phyloP scores from a whole-genome alignment of 441 rosid genomes.

The Brassica hybrid region DNA sequence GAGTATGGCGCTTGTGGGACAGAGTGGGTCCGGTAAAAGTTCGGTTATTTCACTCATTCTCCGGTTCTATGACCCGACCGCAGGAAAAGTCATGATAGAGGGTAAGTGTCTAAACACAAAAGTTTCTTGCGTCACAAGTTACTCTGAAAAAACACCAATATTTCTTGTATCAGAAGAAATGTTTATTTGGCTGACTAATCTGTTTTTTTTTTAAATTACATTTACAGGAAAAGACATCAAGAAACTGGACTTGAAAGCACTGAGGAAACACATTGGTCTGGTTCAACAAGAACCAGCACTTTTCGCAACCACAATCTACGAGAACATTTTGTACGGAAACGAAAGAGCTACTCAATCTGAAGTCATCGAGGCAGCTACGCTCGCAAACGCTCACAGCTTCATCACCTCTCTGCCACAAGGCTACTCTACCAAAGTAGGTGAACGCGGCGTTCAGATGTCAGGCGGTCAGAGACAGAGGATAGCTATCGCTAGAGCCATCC shows the following conservation, averaged over 20 bases:
- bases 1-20: slow-evolving; percentile 91
- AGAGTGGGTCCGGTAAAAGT: slow-evolving; percentile 96
- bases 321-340: slow-evolving; percentile 84
- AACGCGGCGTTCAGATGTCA: slow-evolving; percentile 85
- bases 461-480: slow-evolving; percentile 94
- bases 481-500: slow-evolving; percentile 87
- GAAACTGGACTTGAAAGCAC: slow-evolving; percentile 66
- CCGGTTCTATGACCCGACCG: slow-evolving; percentile 82
- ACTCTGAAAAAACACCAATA: neutral
- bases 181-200: neutral
- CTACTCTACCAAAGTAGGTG: slow-evolving; percentile 81
- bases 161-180: slow-evolving; percentile 19
- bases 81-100: slow-evolving; percentile 81
- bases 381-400: slow-evolving; percentile 82
- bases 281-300: slow-evolving; percentile 97
- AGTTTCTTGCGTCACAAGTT: slow-evolving; percentile 21
- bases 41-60: slow-evolving; percentile 81
- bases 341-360: slow-evolving; percentile 82
- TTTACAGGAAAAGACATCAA: slow-evolving; percentile 69
- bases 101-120: slow-evolving; percentile 50
- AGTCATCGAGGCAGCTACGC: slow-evolving; percentile 79
- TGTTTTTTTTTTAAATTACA: neutral
- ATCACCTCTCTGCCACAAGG: slow-evolving; percentile 86
- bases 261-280: slow-evolving; percentile 79
- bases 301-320: slow-evolving; percentile 81